phyloP scores from a whole-genome alignment of 108 stramenopile genomes.

The Aureococcus anophagefferens region DNA sequence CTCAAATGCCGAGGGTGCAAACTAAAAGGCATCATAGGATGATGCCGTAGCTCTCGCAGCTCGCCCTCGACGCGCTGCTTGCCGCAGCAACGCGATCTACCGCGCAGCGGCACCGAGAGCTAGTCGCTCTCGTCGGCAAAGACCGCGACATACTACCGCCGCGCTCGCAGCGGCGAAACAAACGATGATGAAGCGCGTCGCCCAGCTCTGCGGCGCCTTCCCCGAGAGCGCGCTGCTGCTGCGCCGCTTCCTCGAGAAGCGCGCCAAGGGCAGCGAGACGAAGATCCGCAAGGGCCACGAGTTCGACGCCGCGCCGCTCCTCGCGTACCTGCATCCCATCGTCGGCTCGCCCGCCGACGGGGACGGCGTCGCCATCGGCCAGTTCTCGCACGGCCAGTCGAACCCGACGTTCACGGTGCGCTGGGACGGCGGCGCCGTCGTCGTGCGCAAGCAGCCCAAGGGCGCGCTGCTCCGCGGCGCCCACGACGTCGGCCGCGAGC shows the following conservation, averaged over 20 bases:
- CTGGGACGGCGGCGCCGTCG: background rate
- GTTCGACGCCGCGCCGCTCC: background rate
- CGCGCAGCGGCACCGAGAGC: no score
- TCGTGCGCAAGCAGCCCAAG: conserved; percentile 26
- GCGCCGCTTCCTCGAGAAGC: background rate
- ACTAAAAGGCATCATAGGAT: no score
- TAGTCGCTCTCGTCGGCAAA: no score
- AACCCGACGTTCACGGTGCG: conserved; percentile 31
- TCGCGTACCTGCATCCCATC: background rate
- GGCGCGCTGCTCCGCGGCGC: conserved; percentile 29
- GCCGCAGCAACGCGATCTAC: no score
- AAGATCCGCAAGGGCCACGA: background rate
- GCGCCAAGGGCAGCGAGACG: background rate
- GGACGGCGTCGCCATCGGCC: background rate
- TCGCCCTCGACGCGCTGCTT: no score
- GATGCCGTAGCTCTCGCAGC: no score
- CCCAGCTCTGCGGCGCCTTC: no score
- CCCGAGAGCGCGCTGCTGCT: background rate
- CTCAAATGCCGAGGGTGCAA: no score
- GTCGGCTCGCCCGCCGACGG: background rate
- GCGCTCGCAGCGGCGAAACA: no score
- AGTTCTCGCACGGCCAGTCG: conserved; percentile 30
- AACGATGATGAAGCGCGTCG: no score
- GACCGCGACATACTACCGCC: no score
- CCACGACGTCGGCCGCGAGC: conserved; percentile 26